Evolutionary conservation across 352 stramenopile species (phyloP).

Genomic region (Phytopythium sindhum): DNA sequence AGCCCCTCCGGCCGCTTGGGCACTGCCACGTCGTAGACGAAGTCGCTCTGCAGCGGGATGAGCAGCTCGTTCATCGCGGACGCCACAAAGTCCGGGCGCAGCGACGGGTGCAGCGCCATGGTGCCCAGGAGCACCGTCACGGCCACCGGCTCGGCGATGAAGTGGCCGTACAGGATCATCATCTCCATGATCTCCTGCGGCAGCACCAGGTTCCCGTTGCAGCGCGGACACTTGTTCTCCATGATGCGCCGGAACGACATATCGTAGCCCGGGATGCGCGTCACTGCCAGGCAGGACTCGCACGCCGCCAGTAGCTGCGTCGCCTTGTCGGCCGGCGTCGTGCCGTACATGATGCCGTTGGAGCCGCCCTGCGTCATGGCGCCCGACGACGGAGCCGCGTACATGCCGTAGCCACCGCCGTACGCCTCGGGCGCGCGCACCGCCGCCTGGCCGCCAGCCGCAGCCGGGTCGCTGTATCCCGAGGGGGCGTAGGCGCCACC

Average conservation of each 20-base stretch:
- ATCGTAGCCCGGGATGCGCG: slow-evolving; percentile 62
- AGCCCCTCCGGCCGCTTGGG: slow-evolving; percentile 76
- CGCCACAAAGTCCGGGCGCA: slow-evolving; percentile 77
- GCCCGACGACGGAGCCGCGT: not conserved
- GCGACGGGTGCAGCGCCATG: slow-evolving; percentile 67
- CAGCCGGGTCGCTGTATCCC: not conserved
- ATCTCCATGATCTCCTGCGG: slow-evolving; percentile 85
- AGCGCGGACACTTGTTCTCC: slow-evolving; percentile 75
- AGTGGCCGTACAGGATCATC: slow-evolving; percentile 85
- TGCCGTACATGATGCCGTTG: slow-evolving; percentile 17
- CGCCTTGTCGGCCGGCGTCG: slow-evolving; percentile 31
- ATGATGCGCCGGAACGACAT: slow-evolving; percentile 82
- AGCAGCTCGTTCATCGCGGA: slow-evolving; percentile 84
- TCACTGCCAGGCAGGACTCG: slow-evolving; percentile 71
- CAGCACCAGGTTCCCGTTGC: slow-evolving; percentile 49
- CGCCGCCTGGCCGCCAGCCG: no score
- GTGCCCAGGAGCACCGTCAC: slow-evolving; percentile 61
- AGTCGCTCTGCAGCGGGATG: slow-evolving; percentile 74
- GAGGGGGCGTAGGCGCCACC: not conserved
- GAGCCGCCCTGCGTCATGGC: slow-evolving; percentile 2
- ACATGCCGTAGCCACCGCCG: slow-evolving; percentile 1
- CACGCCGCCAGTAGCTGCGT: slow-evolving; percentile 67
- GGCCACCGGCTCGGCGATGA: slow-evolving; percentile 65
- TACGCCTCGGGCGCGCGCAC: not conserved
- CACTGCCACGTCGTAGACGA: slow-evolving; percentile 78